Percentiles rank a stretch among this genome's conserved stretches.
phyloP scores from a whole-genome alignment of 2,329 filamentous ascomycete species.

The Aureobasidium sp. region DNA sequence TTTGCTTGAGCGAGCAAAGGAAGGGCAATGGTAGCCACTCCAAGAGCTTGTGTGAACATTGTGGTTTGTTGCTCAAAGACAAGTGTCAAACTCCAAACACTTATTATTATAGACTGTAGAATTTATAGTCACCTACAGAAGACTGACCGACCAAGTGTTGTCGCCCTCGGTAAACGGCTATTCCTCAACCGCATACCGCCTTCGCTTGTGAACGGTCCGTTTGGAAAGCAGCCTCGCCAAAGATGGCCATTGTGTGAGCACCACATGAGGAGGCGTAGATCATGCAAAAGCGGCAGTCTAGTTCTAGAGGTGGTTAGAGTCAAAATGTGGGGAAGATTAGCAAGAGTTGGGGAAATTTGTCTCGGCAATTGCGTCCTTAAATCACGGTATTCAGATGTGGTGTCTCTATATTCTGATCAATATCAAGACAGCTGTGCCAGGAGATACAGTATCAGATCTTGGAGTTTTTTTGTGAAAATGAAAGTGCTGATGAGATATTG shows the following conservation, averaged over 20 bases:
- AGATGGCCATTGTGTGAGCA: not conserved
- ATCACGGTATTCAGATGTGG: not conserved
- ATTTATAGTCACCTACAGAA: not conserved
- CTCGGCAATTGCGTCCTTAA: not conserved
- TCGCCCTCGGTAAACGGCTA: slow-evolving; percentile 1
- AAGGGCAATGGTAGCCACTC: not conserved
- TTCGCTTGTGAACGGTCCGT: not conserved
- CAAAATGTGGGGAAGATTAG: not conserved
- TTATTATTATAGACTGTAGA: not conserved
- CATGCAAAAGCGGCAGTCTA: not conserved
- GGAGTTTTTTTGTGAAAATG: too few relatives aligned
- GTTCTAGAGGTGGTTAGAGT: not conserved
- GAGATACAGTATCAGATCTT: too few relatives aligned
- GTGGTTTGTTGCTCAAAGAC: not conserved
- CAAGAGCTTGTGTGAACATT: slow-evolving; percentile 1
- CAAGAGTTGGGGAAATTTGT: not conserved
- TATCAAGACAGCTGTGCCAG: too few relatives aligned
- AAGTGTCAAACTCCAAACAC: too few relatives aligned
- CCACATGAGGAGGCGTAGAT: not conserved
- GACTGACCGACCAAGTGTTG: not conserved
- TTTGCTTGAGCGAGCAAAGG: slow-evolving; percentile 6
- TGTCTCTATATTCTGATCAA: too few relatives aligned
- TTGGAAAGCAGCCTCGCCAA: not conserved
- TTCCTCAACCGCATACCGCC: not conserved
- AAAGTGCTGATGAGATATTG: too few relatives aligned